Conservation (phyloP, 192 early-diverging fungal genomes). For the Coemansia sp. region DNA sequence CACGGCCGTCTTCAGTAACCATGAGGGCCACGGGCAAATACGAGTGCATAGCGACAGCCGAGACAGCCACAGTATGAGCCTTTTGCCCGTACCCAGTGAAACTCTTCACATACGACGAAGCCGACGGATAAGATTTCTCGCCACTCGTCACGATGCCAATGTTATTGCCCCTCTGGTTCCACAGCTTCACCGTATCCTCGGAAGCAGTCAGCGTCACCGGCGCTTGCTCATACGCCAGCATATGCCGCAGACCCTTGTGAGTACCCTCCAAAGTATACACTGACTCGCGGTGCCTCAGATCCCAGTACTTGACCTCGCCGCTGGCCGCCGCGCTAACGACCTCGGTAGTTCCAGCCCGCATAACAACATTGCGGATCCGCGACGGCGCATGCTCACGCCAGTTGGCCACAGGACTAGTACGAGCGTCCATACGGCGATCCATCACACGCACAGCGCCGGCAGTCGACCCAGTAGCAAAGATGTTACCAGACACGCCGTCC, state of each 20-base stretch:
- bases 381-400: slow-evolving; percentile 47
- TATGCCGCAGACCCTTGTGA: slow-evolving; percentile 30
- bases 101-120: slow-evolving; percentile 42
- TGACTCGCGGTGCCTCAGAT: slow-evolving; percentile 37
- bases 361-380: slow-evolving; percentile 33
- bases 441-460: slow-evolving; percentile 53
- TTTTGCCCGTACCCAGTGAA: slow-evolving; percentile 32
- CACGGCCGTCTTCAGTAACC: slow-evolving; percentile 44
- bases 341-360: slow-evolving; percentile 40
- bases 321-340: slow-evolving; percentile 43
- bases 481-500: slow-evolving; percentile 41
- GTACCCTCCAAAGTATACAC: slow-evolving; percentile 33
- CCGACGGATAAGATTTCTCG: slow-evolving; percentile 21
- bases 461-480: slow-evolving; percentile 43
- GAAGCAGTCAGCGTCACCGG: slow-evolving; percentile 49
- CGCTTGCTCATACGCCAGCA: slow-evolving; percentile 48
- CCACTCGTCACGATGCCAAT: slow-evolving; percentile 40
- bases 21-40: slow-evolving; percentile 49
- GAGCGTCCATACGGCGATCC: slow-evolving; percentile 44
- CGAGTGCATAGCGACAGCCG: slow-evolving; percentile 37
- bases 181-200: slow-evolving; percentile 43
- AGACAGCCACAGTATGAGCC: slow-evolving; percentile 4
- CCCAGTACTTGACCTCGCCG: slow-evolving; percentile 54
- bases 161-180: slow-evolving; percentile 48
- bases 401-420: slow-evolving; percentile 33